Evolutionary conservation across 768 basidiomycete genomes (phyloP), one percentile per base, ranked within the genome.

Genomic region (Lactarius hengduanensis): DNA sequence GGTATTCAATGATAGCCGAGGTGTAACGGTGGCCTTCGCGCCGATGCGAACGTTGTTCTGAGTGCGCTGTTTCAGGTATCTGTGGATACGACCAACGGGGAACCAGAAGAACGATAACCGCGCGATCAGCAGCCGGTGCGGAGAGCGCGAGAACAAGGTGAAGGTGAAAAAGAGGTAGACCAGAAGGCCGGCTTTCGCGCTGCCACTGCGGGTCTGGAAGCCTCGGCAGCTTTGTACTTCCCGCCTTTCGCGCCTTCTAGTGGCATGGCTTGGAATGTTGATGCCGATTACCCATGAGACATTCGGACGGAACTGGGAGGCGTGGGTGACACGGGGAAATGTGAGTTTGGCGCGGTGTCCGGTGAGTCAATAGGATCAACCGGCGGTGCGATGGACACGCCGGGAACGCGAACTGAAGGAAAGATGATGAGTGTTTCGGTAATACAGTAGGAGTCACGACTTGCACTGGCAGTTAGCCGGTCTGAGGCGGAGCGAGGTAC

Each of bases 1-100:
- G 50, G 22, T 50, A 50, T 50, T 50, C 50, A 6, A 97, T 82
- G 71, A 98, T 94, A 40, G 95, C 95, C 47, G 92, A 88, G 18
- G 92, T 93, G 77, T 96, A 96, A 98, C 95, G 11, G 95, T 94
- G 28, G 95, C 94, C 76, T 97, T 96, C 20, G 95, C 95, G 34
- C 95, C 96, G 70, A 98, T 93, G 45, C 94, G 90, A 61, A 97
- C 89, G 74, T 95, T 95, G 78, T 95, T 89, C 75, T 94, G 91
- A 20, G 93, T 96, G 70, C 90, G 84, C 74, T 89, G 89, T 77
- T 96, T 95, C 70, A 97, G 80, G 79, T 92, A 96, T 80, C 95
- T 86, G 76, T 98, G 96, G 62, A 96, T 95, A 93, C 96, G 96
- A 60, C 94, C 94, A 47, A 97, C 95, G 54, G 95, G 94, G 78